Evolutionary conservation across 495 filamentous ascomycete species (phyloP), one percentile per base, ranked within the genome.

Genomic region (Acidomyces sp.): DNA sequence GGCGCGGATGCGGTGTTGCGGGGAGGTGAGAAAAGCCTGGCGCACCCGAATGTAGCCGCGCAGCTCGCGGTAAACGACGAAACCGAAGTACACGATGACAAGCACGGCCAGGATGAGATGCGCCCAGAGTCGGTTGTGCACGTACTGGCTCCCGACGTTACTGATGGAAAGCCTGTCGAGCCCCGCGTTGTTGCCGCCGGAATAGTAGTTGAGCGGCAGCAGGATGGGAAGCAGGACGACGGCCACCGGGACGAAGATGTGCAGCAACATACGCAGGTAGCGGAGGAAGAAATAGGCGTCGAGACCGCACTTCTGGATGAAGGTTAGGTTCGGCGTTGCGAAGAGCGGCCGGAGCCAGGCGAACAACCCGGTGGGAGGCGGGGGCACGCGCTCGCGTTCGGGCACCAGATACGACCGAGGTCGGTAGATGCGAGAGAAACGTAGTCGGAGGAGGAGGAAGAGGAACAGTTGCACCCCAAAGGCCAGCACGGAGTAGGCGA

Each of bases 271-370:
- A 40, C 88, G 83, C 12, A 97, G 69, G 57, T 93, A 97, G 39
- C 92, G 83, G 1, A 97, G 69, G 63, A 96, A 97, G 61, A 97
- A 93, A 65, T 95, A 97, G 52, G 92, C 88, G 61, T 97, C 90
- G 27, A 97, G 71, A 4, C 90, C 90, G 58, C 85, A 93, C 61
- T 93, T 94, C 27, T 83, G 78, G 45, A 95, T 90, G 55, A 95
- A 80, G 48, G 93, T 84, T n/a, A 80, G 68, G 59, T 85, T 79
- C 33, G 73, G 70, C 39, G 84, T 84, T 54, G 69, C 75, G 61
- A 90, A 82, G 24, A 93, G 70, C 19, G 77, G 69, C 18, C 60
- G 59, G 27, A 87, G 57, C 71, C 86, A 80, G 43, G 64, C 68
- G 51, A 76, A 77, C n/a, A 80, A 65, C 15, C 74, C 84, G 36